phyloP scores from a whole-genome alignment of 768 basidiomycete genomes.

The Tulasnella sp. region DNA sequence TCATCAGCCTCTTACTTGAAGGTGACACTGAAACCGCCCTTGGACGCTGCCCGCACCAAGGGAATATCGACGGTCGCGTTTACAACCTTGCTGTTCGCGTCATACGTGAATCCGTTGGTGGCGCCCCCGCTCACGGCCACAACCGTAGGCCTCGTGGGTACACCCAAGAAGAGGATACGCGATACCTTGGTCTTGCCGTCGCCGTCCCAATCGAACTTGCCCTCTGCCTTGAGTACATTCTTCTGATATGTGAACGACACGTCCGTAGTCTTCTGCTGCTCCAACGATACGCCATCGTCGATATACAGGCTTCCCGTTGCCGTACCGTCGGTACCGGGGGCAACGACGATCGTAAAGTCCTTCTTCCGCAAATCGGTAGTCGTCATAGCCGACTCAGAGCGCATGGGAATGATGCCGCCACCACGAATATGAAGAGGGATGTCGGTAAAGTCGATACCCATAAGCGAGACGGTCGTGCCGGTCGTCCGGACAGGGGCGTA shows the following conservation, averaged over 20 bases:
- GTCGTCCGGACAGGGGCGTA: slow-evolving; percentile 37
- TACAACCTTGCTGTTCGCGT: slow-evolving; percentile 11
- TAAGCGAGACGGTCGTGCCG: slow-evolving; percentile 32
- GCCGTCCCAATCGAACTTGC: slow-evolving; percentile 24
- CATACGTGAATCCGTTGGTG: slow-evolving; percentile 8
- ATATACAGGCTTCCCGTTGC: slow-evolving; percentile 46
- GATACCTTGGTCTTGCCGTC: slow-evolving; percentile 23
- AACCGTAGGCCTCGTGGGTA: slow-evolving; percentile 21
- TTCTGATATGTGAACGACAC: slow-evolving; percentile 19
- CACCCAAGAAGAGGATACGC: slow-evolving; percentile 28
- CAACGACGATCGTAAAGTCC: slow-evolving; percentile 52
- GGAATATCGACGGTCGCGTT: slow-evolving; percentile 10
- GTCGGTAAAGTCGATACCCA: slow-evolving; percentile 38
- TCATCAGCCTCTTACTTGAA: neutral
- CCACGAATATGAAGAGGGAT: slow-evolving; percentile 55
- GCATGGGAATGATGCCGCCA: slow-evolving; percentile 46
- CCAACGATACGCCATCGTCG: slow-evolving; percentile 39
- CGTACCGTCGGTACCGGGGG: slow-evolving; percentile 39
- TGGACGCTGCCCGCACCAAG: neutral
- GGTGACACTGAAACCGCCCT: slow-evolving; percentile 8
- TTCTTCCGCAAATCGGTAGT: slow-evolving; percentile 41
- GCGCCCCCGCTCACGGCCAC: slow-evolving; percentile 12
- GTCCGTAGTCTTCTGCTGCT: slow-evolving; percentile 11
- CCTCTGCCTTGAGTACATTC: slow-evolving; percentile 19
- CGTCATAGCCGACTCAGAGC: slow-evolving; percentile 45